A percentile compares a stretch with the other conserved stretches of the same genome.
Evolutionary conservation across 148 eudicot species (phyloP).

Genomic region (Rhododendron simsii): DNA sequence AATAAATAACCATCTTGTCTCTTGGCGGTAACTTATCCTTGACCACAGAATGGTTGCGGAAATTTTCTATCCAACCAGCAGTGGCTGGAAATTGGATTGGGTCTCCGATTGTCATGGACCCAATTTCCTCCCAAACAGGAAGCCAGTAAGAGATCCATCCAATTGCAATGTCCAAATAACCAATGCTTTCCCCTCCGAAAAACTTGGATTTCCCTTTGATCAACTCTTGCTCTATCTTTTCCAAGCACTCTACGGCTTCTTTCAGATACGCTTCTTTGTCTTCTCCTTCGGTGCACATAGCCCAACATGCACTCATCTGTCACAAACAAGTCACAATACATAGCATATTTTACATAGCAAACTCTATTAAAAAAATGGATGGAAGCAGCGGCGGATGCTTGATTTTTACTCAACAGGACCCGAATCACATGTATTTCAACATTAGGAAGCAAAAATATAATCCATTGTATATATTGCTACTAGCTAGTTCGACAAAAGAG

Average conservation of each 20-base stretch:
- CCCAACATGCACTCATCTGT: background rate
- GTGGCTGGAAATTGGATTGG: constrained; percentile 16
- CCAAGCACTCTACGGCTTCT: background rate
- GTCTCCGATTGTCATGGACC: constrained; percentile 17
- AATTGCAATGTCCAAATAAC: constrained; percentile 18
- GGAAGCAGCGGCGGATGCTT: no score
- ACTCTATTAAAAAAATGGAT: no score
- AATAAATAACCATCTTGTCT: constrained; percentile 9
- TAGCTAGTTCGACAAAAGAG: no score
- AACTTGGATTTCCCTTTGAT: constrained; percentile 10
- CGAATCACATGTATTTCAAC: no score
- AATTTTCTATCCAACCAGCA: constrained; percentile 13
- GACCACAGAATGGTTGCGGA: constrained; percentile 6
- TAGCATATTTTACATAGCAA: no score
- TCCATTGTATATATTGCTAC: no score
- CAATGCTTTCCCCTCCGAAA: constrained; percentile 29
- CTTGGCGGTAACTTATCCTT: constrained; percentile 20
- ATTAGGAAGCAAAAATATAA: no score
- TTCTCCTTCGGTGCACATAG: background rate
- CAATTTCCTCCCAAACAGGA: constrained; percentile 25
- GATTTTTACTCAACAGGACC: no score
- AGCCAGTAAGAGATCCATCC: constrained; percentile 19
- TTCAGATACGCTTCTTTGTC: background rate
- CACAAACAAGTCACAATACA: background rate
- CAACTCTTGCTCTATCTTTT: background rate